A percentile compares a stretch with the other conserved stretches of the same genome.
These are phyloP conservation scores for Vachellia collinsii DNA, from an alignment of 306 rosid genomes.

Conservation along the genomic window DNA sequence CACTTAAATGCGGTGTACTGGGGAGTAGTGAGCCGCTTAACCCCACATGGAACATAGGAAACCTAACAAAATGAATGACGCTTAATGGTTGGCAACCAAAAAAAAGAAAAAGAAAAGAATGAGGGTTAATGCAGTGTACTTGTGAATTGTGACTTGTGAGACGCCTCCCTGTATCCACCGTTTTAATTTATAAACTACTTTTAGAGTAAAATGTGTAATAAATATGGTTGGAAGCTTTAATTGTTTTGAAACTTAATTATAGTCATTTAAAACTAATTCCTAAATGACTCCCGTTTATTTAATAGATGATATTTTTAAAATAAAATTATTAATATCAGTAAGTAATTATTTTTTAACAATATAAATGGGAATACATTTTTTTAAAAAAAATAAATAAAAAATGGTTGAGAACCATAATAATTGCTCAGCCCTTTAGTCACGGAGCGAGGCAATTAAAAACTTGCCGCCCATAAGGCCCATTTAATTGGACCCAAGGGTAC, in stretches of 20 bases:
- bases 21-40: too few relatives aligned
- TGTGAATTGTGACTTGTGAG: not conserved
- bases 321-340: too few relatives aligned
- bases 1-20: too few relatives aligned
- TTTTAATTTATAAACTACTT: too few relatives aligned
- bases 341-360: too few relatives aligned
- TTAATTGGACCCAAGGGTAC: slow-evolving; percentile 11
- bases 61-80: not conserved
- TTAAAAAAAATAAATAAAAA: too few relatives aligned
- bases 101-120: too few relatives aligned
- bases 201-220: not conserved
- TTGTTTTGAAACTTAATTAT: too few relatives aligned
- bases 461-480: not conserved
- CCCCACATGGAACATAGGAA: not conserved
- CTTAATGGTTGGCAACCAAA: too few relatives aligned
- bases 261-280: not conserved
- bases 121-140: not conserved
- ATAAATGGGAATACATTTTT: too few relatives aligned
- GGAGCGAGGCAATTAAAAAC: slow-evolving; percentile 1
- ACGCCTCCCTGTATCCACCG: not conserved
- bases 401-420: not conserved
- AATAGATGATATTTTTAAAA: too few relatives aligned
- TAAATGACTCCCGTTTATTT: not conserved
- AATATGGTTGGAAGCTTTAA: not conserved
- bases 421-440: not conserved